Evolutionary conservation across 352 stramenopile genomes (phyloP).

Genomic region (Saprolegnia diclina): DNA sequence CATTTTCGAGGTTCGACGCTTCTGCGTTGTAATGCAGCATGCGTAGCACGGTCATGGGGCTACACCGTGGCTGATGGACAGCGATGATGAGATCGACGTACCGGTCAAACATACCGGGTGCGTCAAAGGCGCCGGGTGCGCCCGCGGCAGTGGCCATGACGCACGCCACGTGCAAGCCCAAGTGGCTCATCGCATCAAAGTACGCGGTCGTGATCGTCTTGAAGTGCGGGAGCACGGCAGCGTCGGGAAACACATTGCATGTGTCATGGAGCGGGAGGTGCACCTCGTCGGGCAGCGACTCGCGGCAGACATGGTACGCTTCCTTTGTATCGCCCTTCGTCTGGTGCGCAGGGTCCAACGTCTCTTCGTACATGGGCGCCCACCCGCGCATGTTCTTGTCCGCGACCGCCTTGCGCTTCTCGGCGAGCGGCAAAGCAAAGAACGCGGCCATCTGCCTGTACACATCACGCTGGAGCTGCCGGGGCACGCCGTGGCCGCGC

Average conservation of each 20-base stretch:
- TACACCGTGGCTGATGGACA: neutral
- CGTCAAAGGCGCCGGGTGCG: constrained; percentile 42
- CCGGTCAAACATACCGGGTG: constrained; percentile 56
- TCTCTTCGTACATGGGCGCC: constrained; percentile 68
- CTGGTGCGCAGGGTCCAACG: constrained; percentile 48
- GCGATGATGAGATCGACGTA: constrained; percentile 2
- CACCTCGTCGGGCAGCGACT: constrained; percentile 44
- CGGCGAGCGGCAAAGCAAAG: constrained; percentile 41
- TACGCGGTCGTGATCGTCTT: constrained; percentile 47
- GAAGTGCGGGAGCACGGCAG: constrained; percentile 40
- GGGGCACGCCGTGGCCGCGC: constrained; percentile 41
- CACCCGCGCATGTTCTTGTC: constrained; percentile 72
- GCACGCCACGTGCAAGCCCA: constrained; percentile 46
- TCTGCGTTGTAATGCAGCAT: constrained; percentile 70
- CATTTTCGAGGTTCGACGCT: constrained; percentile 47
- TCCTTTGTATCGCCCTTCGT: constrained; percentile 62
- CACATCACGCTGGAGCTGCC: constrained; percentile 36
- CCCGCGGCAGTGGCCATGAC: constrained; percentile 55
- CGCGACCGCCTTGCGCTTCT: constrained; percentile 54
- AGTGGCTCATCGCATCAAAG: constrained; percentile 44
- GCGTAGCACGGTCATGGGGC: constrained; percentile 63
- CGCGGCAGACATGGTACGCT: constrained; percentile 67
- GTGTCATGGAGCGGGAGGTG: constrained; percentile 55
- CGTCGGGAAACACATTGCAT: constrained; percentile 53
- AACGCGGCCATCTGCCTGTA: constrained; percentile 56